Conservation (phyloP, 1,139 yeast species). For the Taiozyma sp. region DNA sequence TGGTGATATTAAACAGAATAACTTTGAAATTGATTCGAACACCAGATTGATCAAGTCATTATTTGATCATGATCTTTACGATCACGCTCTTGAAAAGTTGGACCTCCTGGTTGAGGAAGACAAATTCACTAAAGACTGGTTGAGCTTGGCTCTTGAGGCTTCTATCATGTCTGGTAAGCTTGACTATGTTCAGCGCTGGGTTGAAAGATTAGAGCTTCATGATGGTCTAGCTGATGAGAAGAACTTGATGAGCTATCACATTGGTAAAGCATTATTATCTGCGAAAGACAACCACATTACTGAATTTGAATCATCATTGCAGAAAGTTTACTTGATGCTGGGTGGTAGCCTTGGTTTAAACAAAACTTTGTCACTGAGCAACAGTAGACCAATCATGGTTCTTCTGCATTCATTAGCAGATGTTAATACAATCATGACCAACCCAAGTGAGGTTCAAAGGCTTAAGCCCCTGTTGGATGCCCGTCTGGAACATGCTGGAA, state of each 20-base stretch:
- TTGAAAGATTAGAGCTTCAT: constrained; percentile 34
- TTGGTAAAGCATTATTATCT: constrained; percentile 54
- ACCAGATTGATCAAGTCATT: constrained; percentile 46
- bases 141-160: constrained; percentile 67
- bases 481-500: constrained; percentile 48
- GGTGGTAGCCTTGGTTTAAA: constrained; percentile 60
- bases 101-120: constrained; percentile 18
- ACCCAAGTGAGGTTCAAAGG: constrained; percentile 23
- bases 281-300: constrained; percentile 31
- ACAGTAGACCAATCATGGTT: constrained; percentile 50
- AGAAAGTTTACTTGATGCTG: constrained; percentile 47
- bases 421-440: constrained; percentile 29
- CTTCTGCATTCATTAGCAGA: constrained; percentile 73
- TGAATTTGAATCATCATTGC: constrained; percentile 36
- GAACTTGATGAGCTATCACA: constrained; percentile 53
- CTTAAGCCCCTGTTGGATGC: constrained; percentile 11
- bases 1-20: constrained; percentile 37
- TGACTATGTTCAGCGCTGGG: constrained; percentile 52
- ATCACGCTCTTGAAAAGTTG: constrained; percentile 35
- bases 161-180: constrained; percentile 62
- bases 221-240: constrained; percentile 45
- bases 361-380: constrained; percentile 55
- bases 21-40: constrained; percentile 28
- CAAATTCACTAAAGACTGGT: constrained; percentile 44
- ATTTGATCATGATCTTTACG: constrained; percentile 53